phyloP scores from a whole-genome alignment of 192 early-diverging fungal genomes.

The Coemansia sp. region DNA sequence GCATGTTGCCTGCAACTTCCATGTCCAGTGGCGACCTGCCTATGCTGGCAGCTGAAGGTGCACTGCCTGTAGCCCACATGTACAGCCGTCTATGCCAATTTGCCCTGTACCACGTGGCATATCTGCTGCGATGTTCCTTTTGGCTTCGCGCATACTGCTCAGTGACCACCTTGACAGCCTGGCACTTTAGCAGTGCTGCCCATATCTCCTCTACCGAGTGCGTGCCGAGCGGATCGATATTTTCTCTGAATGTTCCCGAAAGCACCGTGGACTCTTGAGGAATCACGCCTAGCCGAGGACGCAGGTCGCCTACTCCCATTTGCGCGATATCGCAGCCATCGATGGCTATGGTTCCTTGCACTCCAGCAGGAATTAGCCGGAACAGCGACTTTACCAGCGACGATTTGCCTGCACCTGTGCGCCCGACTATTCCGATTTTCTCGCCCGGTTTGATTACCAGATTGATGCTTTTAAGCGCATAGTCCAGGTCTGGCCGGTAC shows the following conservation, averaged over 20 bases:
- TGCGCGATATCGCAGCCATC: constrained; percentile 68
- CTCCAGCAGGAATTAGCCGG: constrained; percentile 56
- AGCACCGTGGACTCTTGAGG: constrained; percentile 67
- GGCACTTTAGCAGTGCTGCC: constrained; percentile 51
- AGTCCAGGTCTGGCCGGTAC: constrained; percentile 55
- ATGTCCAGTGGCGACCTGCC: neutral
- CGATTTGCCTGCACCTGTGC: constrained; percentile 73
- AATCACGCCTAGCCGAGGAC: constrained; percentile 54
- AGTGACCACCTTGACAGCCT: neutral
- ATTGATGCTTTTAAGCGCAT: constrained; percentile 61
- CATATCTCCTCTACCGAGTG: constrained; percentile 61
- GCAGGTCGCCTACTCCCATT: constrained; percentile 54
- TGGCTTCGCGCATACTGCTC: no score
- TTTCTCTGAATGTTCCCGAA: constrained; percentile 58
- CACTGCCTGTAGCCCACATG: neutral
- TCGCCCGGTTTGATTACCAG: constrained; percentile 59
- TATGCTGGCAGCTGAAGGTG: constrained; percentile 36
- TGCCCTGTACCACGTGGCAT: neutral
- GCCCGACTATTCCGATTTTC: constrained; percentile 67
- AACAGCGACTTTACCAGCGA: constrained; percentile 63
- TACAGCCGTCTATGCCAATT: neutral
- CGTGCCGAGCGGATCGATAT: constrained; percentile 61
- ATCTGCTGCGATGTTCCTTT: no score
- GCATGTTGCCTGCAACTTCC: neutral
- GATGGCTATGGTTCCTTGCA: constrained; percentile 59